Evolutionary conservation across 345 rosid species (phyloP), one percentile per base, ranked within the genome.

Genomic region (Melastoma malabathricum): DNA sequence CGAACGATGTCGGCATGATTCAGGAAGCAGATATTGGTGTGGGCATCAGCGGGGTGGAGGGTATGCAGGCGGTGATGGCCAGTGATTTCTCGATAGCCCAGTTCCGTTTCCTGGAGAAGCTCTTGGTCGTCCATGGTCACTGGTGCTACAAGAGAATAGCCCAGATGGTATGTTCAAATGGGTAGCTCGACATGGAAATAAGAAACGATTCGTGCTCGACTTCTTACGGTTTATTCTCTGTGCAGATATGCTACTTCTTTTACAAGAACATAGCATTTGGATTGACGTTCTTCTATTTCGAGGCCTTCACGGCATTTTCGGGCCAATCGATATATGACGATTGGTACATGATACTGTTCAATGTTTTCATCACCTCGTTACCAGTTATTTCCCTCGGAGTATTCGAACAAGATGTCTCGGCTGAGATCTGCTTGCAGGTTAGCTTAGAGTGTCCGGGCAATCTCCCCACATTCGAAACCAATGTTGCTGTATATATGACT

Each of bases 21-120:
- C 96, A 86, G 72, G 96, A 80, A 82, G 96, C 96, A 13, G 96
- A 83, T 61, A 83, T 86, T 55, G 95, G 95, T 51, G 74, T 86
- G 20, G 92, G 95, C 10, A 86, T 86, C 66, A 86, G 92, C 48
- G 96, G 96, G 19, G 71, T 81, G 69, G 96, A 86, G 68, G 93
- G 96, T 58, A 86, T 80, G 96, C 96, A 81, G 96, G 94, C 96
- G 31, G 83, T 79, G 62, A 87, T 83, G 96, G 89, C 94, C 9
- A 83, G 87, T 56, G 94, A 87, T 55, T 87, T 83, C 64, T 81
- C 87, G 44, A 54, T 83, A 50, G 77, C 96, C 1, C 94, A 87
- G 58, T 87, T 87, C 52, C 74, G 75, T 16, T 81, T 79, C 60
- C 51, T 83, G 47, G 87, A 86, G 59, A 72, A 86, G 52, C 59